Evolutionary conservation across 495 filamentous ascomycete species (phyloP).

Genomic region (Amniculicola lignicola): DNA sequence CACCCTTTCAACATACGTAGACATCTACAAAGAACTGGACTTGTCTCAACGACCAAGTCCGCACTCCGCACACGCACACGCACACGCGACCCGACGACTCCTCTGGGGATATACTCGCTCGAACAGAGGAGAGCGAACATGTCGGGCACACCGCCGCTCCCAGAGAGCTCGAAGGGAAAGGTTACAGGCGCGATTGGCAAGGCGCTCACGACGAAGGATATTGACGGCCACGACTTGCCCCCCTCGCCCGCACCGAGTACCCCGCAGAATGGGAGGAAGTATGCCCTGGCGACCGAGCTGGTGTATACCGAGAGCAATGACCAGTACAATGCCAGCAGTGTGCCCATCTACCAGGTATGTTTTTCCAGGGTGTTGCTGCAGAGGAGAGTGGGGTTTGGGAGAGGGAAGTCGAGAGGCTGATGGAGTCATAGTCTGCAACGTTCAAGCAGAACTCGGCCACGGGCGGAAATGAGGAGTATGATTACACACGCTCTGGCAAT

Average conservation of each 20-base stretch:
- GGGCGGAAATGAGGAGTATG: constrained; percentile 81
- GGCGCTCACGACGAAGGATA: constrained; percentile 68
- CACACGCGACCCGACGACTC: background rate
- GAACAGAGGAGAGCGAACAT: constrained; percentile 4
- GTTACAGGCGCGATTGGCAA: constrained; percentile 50
- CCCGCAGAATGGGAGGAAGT: constrained; percentile 75
- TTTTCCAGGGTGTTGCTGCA: no score
- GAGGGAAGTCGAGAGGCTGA: no score
- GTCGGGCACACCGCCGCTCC: constrained; percentile 16
- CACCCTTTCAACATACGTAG: background rate
- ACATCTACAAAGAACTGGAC: constrained; percentile 19
- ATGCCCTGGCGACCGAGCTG: constrained; percentile 91
- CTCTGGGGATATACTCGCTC: no score
- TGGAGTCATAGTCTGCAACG: constrained; percentile 68
- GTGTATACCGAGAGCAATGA: constrained; percentile 94
- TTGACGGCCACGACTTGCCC: constrained; percentile 86
- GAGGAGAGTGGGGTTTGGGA: no score
- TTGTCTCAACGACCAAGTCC: constrained; percentile 24
- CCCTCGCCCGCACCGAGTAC: constrained; percentile 93
- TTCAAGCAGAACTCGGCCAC: constrained; percentile 88
- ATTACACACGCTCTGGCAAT: constrained; percentile 96
- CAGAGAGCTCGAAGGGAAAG: constrained; percentile 33
- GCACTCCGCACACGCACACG: background rate
- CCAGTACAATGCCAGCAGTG: constrained; percentile 91
- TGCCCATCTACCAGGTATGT: constrained; percentile 85